Evolutionary conservation across 2,329 filamentous ascomycete genomes (phyloP), one percentile per base, ranked within the genome.

Genomic region (Botrytis deweyae): DNA sequence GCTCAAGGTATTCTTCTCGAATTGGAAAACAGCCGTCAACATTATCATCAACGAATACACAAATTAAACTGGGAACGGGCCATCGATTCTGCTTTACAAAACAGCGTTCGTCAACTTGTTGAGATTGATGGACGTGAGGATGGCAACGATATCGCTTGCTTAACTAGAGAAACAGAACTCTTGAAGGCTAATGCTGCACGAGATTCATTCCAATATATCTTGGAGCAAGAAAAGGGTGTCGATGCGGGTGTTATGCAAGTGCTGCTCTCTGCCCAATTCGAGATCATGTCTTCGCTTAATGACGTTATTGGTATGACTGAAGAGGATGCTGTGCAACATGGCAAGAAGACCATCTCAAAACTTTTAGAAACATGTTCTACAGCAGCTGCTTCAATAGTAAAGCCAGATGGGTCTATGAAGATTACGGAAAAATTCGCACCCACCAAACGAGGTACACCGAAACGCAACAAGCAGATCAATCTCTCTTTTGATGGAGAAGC

Each of bases 1-100:
- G 95, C 95, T 0, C 90, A 93, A 73, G 96, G 95, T 1, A 95
- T 98, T 61, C 87, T 97, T 42, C 86, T 93, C 10, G 97, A 99
- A 83, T 85, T 99, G 64, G 95, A 98, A 82, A 89, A 91, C 78
- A 98, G 94, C 82, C 87, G 95, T 75, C 93, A 97, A 76, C 95
- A 98, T 82, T 92, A 95, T 76, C 94, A 97, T 80, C 93, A 97
- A 80, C 91, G 91, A 78, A 83, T 98, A 70, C 88, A 92, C 64
- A 94, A 92, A 81, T 90, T 87, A 65, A 93, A 91, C 76, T 99
- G 96, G 96, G 94, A 97, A 76, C 90, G 93, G 70, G 89, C 91
- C 64, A 87, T 99, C 75, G 95, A 97, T 79, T 93, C 93, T 1
- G 96, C 96, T 7, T 87, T 98, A 49, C 92, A 95, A 75, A 93